Conservation (phyloP, 2,329 filamentous ascomycete species). For the Penicillium sp. region DNA sequence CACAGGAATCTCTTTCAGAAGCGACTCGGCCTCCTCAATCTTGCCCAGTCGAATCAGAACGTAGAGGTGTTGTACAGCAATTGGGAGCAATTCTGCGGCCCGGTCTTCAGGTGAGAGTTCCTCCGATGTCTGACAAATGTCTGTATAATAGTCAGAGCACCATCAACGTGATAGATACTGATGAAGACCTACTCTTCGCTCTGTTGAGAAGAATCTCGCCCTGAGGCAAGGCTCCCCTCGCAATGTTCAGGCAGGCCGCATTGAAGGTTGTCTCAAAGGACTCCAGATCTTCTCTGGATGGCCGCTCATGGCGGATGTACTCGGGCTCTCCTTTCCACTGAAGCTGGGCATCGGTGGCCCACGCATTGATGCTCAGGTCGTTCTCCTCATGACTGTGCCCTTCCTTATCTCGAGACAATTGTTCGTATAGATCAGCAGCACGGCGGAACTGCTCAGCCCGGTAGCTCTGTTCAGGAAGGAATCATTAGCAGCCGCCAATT, state of each 20-base stretch:
- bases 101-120: conserved; percentile 65
- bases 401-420: conserved; percentile 48
- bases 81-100: conserved; percentile 62
- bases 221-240: conserved; percentile 62
- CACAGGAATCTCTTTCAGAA: conserved; percentile 56
- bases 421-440: conserved; percentile 59
- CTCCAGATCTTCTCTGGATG: conserved; percentile 63
- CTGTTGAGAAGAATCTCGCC: conserved; percentile 63
- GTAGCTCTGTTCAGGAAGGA: conserved; percentile 49
- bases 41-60: conserved; percentile 61
- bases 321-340: conserved; percentile 62
- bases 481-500: background rate
- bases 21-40: conserved; percentile 57
- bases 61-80: conserved; percentile 65
- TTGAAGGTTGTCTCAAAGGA: conserved; percentile 70
- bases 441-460: conserved; percentile 63
- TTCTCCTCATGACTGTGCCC: conserved; percentile 56
- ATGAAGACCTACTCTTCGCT: conserved; percentile 52
- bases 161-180: background rate
- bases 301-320: conserved; percentile 56
- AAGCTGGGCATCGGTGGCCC: conserved; percentile 65
- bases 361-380: conserved; percentile 65
- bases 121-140: conserved; percentile 63
- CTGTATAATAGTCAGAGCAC: conserved; percentile 32
- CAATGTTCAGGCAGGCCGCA: conserved; percentile 66